These are phyloP conservation scores for Xerocomellus intermedius DNA, from an alignment of 768 basidiomycete species.

Conservation along the genomic window DNA sequence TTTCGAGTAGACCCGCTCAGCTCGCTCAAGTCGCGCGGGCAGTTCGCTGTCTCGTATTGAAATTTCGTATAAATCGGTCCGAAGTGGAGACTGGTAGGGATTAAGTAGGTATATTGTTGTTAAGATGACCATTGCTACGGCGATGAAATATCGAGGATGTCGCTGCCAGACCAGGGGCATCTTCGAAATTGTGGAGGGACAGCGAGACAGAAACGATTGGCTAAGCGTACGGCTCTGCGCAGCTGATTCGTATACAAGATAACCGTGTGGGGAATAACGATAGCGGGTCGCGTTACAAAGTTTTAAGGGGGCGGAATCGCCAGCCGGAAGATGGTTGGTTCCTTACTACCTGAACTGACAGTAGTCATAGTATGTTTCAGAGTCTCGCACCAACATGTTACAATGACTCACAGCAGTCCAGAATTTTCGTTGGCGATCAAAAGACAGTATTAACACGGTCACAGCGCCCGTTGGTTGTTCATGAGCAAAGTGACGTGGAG, in stretches of 20 bases:
- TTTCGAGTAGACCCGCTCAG: conserved; percentile 48
- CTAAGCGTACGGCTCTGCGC: conserved; percentile 3
- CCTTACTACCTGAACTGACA: conserved; percentile 1
- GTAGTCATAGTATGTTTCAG: background rate
- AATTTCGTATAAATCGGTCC: conserved; percentile 21
- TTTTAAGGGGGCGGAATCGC: conserved; percentile 3
- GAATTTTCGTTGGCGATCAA: conserved; percentile 1
- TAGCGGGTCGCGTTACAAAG: conserved; percentile 12
- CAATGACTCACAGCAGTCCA: conserved; percentile 15
- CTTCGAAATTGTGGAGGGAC: conserved; percentile 4
- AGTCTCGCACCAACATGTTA: background rate
- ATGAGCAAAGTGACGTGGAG: conserved; percentile 26
- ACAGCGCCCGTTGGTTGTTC: conserved; percentile 8
- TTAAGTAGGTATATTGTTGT: conserved; percentile 49
- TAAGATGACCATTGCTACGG: conserved; percentile 41
- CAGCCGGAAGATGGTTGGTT: background rate
- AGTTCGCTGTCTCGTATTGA: conserved; percentile 36
- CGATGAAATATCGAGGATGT: conserved; percentile 53
- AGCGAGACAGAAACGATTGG: conserved; percentile 4
- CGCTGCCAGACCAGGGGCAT: conserved; percentile 38
- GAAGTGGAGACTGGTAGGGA: conserved; percentile 32
- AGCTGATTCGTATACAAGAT: conserved; percentile 6
- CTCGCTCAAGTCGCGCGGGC: conserved; percentile 38
- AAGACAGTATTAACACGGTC: conserved; percentile 5
- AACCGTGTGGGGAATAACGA: conserved; percentile 11